Conservation (phyloP, 495 filamentous ascomycete species). For the Hypoxylon fuscum region DNA sequence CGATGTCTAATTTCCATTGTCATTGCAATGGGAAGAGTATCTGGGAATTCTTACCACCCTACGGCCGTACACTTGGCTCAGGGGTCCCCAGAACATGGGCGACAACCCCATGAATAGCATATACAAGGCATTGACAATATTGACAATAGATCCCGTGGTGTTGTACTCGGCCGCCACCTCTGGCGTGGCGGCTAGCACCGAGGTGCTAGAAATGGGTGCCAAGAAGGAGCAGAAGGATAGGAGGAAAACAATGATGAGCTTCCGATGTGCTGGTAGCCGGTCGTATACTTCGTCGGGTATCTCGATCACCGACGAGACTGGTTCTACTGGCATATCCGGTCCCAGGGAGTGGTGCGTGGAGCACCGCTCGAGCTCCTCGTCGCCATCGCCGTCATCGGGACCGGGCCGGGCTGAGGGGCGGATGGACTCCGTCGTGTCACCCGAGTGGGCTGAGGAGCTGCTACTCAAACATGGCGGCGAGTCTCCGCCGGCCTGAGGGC, state of each 20-base stretch:
- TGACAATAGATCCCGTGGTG: conserved; percentile 71
- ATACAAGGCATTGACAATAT: conserved; percentile 74
- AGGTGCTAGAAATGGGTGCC: conserved; percentile 73
- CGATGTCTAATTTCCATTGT: background rate
- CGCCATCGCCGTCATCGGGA: background rate
- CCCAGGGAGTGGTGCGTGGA: conserved; percentile 47
- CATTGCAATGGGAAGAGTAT: background rate
- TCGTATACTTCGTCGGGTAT: conserved; percentile 59
- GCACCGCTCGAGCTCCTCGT: conserved; percentile 34
- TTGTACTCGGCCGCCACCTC: conserved; percentile 70
- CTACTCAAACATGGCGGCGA: conserved; percentile 18
- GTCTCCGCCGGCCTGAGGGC: background rate
- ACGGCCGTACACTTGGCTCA: conserved; percentile 73
- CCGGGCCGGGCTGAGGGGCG: conserved; percentile 13
- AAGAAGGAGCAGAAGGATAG: conserved; percentile 74
- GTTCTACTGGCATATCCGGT: conserved; percentile 49
- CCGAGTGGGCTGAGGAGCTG: conserved; percentile 34
- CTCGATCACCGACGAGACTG: conserved; percentile 52
- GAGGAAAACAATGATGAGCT: conserved; percentile 68
- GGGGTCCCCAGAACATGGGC: conserved; percentile 72
- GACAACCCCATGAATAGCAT: conserved; percentile 75
- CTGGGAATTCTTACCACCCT: conserved; percentile 57
- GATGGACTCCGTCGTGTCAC: conserved; percentile 20
- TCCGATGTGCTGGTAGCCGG: conserved; percentile 63
- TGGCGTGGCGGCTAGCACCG: conserved; percentile 73